These are phyloP conservation scores for Cladosporium phlei DNA, from an alignment of 2,329 filamentous ascomycete species.

Conservation along the genomic window DNA sequence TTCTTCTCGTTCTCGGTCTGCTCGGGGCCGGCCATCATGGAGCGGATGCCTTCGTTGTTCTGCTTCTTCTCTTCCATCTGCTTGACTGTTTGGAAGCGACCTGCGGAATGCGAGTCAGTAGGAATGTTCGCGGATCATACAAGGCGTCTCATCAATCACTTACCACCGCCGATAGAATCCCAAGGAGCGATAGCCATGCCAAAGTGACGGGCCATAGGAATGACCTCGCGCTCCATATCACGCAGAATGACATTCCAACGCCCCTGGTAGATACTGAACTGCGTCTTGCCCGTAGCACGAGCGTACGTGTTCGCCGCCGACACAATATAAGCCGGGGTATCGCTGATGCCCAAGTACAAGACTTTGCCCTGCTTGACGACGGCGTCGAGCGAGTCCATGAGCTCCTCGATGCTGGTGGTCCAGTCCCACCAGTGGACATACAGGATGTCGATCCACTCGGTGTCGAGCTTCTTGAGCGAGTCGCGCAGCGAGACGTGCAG, in stretches of 20 bases:
- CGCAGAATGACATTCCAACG: conserved; percentile 57
- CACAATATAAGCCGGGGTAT: conserved; percentile 41
- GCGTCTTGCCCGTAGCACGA: conserved; percentile 62
- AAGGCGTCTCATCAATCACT: neutral
- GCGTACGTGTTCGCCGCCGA: conserved; percentile 47
- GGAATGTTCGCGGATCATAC: no score
- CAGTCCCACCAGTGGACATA: conserved; percentile 55
- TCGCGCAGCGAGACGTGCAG: conserved; percentile 47
- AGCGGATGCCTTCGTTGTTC: conserved; percentile 31
- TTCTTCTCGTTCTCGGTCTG: conserved; percentile 45
- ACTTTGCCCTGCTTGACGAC: conserved; percentile 40
- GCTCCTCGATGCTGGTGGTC: conserved; percentile 58
- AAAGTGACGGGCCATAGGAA: conserved; percentile 50
- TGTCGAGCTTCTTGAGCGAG: conserved; percentile 52
- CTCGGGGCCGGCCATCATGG: conserved; percentile 20
- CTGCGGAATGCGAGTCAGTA: conserved; percentile 16
- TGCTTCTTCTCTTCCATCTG: conserved; percentile 43
- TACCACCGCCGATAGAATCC: conserved; percentile 37
- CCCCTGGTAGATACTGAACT: conserved; percentile 67
- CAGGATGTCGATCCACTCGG: conserved; percentile 62
- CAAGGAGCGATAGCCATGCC: conserved; percentile 57
- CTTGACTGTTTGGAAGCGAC: conserved; percentile 41
- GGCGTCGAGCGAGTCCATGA: conserved; percentile 58
- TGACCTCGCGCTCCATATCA: conserved; percentile 50
- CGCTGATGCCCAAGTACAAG: conserved; percentile 42